A percentile compares a stretch with the other conserved stretches of the same genome.
Evolutionary conservation across 805 yeast genomes (phyloP).

Genomic region (Nakazawaea molendinolei): DNA sequence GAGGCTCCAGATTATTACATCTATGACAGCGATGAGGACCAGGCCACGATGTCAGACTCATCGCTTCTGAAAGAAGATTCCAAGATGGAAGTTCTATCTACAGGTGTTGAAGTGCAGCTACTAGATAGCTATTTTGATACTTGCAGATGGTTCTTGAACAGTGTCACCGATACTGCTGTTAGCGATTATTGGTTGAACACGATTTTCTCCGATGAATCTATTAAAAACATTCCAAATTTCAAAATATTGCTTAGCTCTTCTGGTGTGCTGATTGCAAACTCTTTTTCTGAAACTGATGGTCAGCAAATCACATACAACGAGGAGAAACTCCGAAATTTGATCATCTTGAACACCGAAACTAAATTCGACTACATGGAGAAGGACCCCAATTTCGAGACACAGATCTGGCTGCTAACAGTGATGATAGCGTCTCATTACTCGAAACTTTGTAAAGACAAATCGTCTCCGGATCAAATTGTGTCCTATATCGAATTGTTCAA

Average conservation of each 20-base stretch:
- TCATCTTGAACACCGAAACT: neutral
- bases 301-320: neutral
- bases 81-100: too few relatives aligned
- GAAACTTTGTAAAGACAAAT: neutral
- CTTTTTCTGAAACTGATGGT: neutral
- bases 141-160: conserved; percentile 12
- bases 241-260: neutral
- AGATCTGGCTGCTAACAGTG: conserved; percentile 1
- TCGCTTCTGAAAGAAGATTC: too few relatives aligned
- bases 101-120: too few relatives aligned
- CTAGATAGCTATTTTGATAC: conserved; percentile 1
- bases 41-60: too few relatives aligned
- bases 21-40: conserved; percentile 9
- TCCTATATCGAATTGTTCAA: conserved; percentile 1
- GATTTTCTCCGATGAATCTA: neutral
- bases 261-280: neutral
- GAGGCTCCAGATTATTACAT: conserved; percentile 10
- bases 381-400: neutral
- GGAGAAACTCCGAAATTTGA: neutral
- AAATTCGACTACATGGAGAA: neutral
- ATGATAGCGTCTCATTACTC: neutral
- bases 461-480: neutral
- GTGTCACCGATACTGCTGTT: conserved; percentile 8
- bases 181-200: conserved; percentile 6
- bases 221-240: neutral